Conservation (phyloP, 2,329 filamentous ascomycete species). For the Falciphora oryzae region DNA sequence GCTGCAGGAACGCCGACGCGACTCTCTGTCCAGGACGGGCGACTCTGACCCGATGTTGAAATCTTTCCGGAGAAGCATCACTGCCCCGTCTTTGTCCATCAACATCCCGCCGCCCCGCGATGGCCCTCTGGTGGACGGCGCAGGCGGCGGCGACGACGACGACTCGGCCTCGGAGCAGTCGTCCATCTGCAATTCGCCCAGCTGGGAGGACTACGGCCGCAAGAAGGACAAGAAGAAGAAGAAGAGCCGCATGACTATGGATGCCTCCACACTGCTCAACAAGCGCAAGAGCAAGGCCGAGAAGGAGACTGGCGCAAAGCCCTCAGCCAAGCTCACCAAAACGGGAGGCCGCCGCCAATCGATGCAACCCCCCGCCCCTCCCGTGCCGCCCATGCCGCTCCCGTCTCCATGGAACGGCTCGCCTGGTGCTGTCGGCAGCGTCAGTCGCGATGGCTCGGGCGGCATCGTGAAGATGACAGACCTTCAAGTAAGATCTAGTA, state of each 20-base stretch:
- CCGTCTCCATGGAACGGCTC: background rate
- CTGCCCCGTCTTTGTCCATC: slow-evolving; percentile 25
- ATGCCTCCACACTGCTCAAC: slow-evolving; percentile 11
- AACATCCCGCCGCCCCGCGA: slow-evolving; percentile 21
- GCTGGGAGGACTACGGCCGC: slow-evolving; percentile 52
- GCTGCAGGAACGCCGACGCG: slow-evolving; percentile 21
- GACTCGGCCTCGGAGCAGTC: slow-evolving; percentile 36
- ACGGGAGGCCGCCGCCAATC: background rate
- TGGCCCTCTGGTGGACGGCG: slow-evolving; percentile 8
- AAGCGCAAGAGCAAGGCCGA: slow-evolving; percentile 36
- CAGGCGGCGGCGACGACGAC: slow-evolving; percentile 28
- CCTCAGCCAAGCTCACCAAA: background rate
- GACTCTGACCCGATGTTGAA: slow-evolving; percentile 20
- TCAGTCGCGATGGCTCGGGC: slow-evolving; percentile 5
- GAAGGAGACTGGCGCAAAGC: slow-evolving; percentile 20
- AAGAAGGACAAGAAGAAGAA: slow-evolving; percentile 43
- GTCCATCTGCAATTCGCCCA: slow-evolving; percentile 56
- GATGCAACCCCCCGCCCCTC: background rate
- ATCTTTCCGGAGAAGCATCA: slow-evolving; percentile 17
- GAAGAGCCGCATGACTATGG: slow-evolving; percentile 17
- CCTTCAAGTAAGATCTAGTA: slow-evolving; percentile 1
- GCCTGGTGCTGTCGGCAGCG: background rate
- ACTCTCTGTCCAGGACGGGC: slow-evolving; percentile 18
- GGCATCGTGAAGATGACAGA: slow-evolving; percentile 9
- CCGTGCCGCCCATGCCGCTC: slow-evolving; percentile 2